Base-by-base conservation (phyloP, 139 green algal species). In the Chara braunii region DNA sequence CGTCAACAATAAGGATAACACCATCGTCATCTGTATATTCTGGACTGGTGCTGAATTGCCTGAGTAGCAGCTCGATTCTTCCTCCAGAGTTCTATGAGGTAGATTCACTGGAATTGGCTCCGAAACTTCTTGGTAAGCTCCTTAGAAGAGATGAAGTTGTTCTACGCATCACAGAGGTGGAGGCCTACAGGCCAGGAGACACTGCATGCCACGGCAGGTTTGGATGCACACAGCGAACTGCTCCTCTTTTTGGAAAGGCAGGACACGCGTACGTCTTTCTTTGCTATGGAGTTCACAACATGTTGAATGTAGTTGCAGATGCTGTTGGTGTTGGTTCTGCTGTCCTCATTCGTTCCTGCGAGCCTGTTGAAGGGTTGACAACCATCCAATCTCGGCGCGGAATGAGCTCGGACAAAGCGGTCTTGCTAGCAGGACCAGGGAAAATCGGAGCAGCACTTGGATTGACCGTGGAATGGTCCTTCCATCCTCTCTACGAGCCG, bases 191-290 rank as follows among this genome's bases (percentile, higher is more conserved):
- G 22, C 28, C 29, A 8, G 65, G 55, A 26, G 65, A 74, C 43
- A 70, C 65, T 22, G 65, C 65, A 24, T 74, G 65, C 45, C 65
- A 74, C 59, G 65, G 55, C 7, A 42, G 65, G n/a, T 70, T 74
- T 26, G 65, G 65, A 1, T 51, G 28, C 14, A 74, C 65, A 29
- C 3, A 26, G 3, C 32, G 65, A 26, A 74, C 65, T 0, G 65
- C 65, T 31, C 65, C 65, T 23, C 52, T 74, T 37, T 75, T 75
- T 63, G 66, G 66, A 12, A 6, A 22, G 5, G 35, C 56, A 22
- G 66, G 66, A 0, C 57, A 31, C 0, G 37, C 43, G 1, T 75
- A 75, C 59, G 55, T 75, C 32, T 75, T 70, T 48, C 37, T 75
- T 28, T 75, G 66, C 55, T 75, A 75, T 37, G 66, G 66, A n/a